Conservation (phyloP, 1,139 yeast species). For the Blastobotrys raffinosifermentans region DNA sequence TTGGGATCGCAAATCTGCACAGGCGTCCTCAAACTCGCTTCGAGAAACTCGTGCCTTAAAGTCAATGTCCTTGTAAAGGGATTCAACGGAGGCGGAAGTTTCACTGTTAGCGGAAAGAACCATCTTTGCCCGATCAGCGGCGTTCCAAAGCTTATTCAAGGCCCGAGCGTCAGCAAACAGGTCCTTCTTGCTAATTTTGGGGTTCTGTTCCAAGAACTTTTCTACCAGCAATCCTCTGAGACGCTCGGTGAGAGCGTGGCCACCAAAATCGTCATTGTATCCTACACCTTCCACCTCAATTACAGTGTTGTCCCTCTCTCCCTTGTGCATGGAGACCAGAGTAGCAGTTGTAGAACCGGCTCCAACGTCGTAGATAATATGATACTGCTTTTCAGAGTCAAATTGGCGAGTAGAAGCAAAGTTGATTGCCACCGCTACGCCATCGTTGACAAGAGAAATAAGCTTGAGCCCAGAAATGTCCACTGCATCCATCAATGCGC, state of each 20-base stretch:
- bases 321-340: slow-evolving; percentile 55
- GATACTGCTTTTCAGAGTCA: slow-evolving; percentile 46
- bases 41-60: slow-evolving; percentile 62
- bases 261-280: slow-evolving; percentile 62
- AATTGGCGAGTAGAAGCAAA: slow-evolving; percentile 49
- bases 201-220: slow-evolving; percentile 44
- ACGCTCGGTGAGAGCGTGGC: slow-evolving; percentile 61
- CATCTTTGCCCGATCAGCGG: slow-evolving; percentile 82
- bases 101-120: slow-evolving; percentile 85
- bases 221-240: slow-evolving; percentile 55
- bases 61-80: slow-evolving; percentile 58
- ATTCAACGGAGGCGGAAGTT: slow-evolving; percentile 63
- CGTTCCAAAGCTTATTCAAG: slow-evolving; percentile 63
- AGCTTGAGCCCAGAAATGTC: slow-evolving; percentile 62
- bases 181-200: slow-evolving; percentile 18
- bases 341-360: slow-evolving; percentile 90
- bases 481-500: slow-evolving; percentile 67
- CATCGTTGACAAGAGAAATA: slow-evolving; percentile 76
- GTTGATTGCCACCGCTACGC: slow-evolving; percentile 82
- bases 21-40: slow-evolving; percentile 66
- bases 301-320: slow-evolving; percentile 31
- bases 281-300: slow-evolving; percentile 72
- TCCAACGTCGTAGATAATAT: slow-evolving; percentile 83
- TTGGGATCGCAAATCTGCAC: slow-evolving; percentile 41
- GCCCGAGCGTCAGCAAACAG: slow-evolving; percentile 51